Base-by-base conservation (phyloP, 306 rosid species). In the Sindora glabra region DNA sequence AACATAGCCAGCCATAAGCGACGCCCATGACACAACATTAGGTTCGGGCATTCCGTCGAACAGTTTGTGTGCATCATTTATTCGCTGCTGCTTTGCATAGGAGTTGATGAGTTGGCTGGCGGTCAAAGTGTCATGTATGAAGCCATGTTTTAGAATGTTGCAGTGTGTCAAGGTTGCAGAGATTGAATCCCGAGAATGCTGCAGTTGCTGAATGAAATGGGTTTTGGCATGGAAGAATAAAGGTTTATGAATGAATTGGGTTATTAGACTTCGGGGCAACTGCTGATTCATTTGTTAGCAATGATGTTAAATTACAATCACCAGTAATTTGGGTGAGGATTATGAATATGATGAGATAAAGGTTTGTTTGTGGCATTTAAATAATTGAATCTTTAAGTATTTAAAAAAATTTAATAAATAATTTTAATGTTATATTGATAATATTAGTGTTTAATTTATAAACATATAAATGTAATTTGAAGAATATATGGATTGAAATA, bases 1-100 rank as follows among this genome's bases (percentile, higher is more conserved):
- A 10, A 79, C 47, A 18, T 79, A 85, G 39, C 96, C 91, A 0
- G 87, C 79, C 71, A 90, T 84, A 72, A 90, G 85, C 1, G 94
- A 72, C 56, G 97, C 81, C 85, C 89, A 87, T 4, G 96, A 82
- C 15, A 90, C 96, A 15, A 90, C 87, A 62, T 90, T 85, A 8
- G 59, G 77, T 21, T 44, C 70, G 6, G 73, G 63, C 83, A 85
- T 75, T 87, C 70, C 87, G 18, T 85, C 87, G 67, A 90, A 77
- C 83, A 81, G 55, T 30, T 76, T 64, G 5, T 52, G 76, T 67
- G 96, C 97, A 59, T 8, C 6, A 59, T 49, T 38, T 34, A 81
- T 80, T 67, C 65, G 62, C 2, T 19, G 65, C 25, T 81, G 72
- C 51, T 82, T 68, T 0, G 81, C 44, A 19, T 87, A 85, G 24